These are phyloP conservation scores for Marasmius sp. DNA, from an alignment of 1,284 basidiomycete species.

Conservation along the genomic window DNA sequence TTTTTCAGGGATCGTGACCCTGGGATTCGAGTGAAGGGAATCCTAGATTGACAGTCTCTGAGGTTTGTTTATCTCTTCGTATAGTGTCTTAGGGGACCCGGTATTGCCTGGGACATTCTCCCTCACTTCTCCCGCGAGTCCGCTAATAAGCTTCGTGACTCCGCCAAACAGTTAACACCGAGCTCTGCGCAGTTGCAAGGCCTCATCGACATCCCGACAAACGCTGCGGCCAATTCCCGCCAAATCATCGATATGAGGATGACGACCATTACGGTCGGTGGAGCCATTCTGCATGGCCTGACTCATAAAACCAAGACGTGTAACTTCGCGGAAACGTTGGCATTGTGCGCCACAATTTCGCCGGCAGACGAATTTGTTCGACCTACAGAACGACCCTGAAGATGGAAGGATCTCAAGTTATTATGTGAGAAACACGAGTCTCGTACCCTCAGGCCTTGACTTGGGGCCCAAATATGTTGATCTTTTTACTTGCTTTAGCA, in stretches of 20 bases:
- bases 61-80: background rate
- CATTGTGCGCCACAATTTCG: background rate
- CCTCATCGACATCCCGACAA: too few relatives aligned
- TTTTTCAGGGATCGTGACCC: too few relatives aligned
- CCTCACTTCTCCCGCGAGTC: too few relatives aligned
- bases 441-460: too few relatives aligned
- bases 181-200: too few relatives aligned
- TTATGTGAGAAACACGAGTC: too few relatives aligned
- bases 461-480: background rate
- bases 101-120: background rate
- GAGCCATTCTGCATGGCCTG: background rate
- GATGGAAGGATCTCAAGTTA: too few relatives aligned
- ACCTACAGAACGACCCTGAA: background rate
- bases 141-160: too few relatives aligned
- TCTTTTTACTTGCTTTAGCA: too few relatives aligned
- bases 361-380: background rate
- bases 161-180: too few relatives aligned
- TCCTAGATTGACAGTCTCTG: background rate
- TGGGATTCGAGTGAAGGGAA: background rate
- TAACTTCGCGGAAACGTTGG: background rate
- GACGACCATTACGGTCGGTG: background rate
- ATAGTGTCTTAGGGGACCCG: background rate
- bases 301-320: background rate
- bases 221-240: too few relatives aligned
- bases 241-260: background rate